phyloP scores from a whole-genome alignment of 768 basidiomycete species.

The Rhizopogon vinicolor region DNA sequence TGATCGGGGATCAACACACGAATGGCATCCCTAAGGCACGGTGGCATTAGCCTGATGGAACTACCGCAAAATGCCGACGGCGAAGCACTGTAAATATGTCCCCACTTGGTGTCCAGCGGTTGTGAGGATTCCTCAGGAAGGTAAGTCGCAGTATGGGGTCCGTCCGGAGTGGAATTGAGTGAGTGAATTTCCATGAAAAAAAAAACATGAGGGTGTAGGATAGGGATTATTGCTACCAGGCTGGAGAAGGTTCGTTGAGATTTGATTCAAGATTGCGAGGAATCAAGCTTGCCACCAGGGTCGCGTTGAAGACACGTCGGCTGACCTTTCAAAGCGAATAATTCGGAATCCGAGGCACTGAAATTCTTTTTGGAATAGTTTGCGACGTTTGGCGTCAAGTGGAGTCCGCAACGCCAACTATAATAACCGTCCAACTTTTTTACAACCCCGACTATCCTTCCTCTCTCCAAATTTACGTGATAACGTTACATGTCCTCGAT shows the following conservation, averaged over 20 bases:
- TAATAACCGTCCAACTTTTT: conserved; percentile 33
- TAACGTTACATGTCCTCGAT: conserved; percentile 55
- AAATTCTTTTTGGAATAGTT: conserved; percentile 20
- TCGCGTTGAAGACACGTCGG: conserved; percentile 28
- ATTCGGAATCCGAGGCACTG: conserved; percentile 41
- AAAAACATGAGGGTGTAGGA: conserved; percentile 1
- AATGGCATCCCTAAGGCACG: conserved; percentile 27
- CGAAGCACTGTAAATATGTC: conserved; percentile 3
- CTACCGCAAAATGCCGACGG: conserved; percentile 26
- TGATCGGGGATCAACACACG: conserved; percentile 65
- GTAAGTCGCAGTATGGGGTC: background rate
- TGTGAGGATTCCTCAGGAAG: background rate
- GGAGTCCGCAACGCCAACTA: conserved; percentile 20
- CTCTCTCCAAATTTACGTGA: conserved; percentile 33
- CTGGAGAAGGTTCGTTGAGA: conserved; percentile 19
- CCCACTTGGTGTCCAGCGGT: no score
- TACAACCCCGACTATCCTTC: conserved; percentile 45
- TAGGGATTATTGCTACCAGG: conserved; percentile 5
- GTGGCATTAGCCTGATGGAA: conserved; percentile 16
- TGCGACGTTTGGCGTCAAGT: conserved; percentile 20
- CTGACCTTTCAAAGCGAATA: conserved; percentile 40
- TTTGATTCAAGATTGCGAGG: conserved; percentile 27
- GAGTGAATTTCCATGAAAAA: background rate
- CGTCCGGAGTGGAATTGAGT: conserved; percentile 2
- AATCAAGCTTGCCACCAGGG: conserved; percentile 30